These are phyloP conservation scores for Triticum dicoccoides DNA, from an alignment of 176 grass and related monocot genomes.

Conservation along the genomic window DNA sequence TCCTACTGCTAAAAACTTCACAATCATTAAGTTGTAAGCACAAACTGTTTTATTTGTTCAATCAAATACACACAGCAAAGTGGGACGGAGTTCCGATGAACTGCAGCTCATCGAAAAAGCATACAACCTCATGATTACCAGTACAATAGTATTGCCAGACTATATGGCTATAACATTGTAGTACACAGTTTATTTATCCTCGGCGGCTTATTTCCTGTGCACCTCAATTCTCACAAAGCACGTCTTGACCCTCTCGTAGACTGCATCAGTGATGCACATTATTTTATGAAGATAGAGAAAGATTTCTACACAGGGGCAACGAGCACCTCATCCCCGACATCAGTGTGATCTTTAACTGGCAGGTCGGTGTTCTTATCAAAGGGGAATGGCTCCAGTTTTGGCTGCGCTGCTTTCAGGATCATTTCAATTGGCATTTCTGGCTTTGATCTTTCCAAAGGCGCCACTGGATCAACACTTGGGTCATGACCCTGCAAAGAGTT, in stretches of 20 bases:
- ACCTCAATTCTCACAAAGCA: not conserved
- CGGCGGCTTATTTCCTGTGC: not conserved
- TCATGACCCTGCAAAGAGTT: constrained; percentile 40
- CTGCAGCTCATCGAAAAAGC: constrained; percentile 20
- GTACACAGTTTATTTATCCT: constrained; percentile 32
- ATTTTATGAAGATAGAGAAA: not conserved
- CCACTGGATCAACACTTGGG: constrained; percentile 37
- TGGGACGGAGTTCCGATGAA: not conserved
- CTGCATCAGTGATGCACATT: not conserved
- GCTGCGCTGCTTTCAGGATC: constrained; percentile 47
- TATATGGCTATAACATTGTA: constrained; percentile 8
- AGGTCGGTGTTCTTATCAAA: constrained; percentile 56
- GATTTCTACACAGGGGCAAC: not conserved
- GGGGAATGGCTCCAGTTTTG: constrained; percentile 50
- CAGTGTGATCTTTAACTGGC: constrained; percentile 30
- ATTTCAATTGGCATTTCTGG: constrained; percentile 44
- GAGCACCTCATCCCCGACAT: not conserved
- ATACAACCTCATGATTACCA: not conserved
- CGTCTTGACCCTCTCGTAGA: constrained; percentile 4
- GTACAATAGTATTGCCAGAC: constrained; percentile 14
- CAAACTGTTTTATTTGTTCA: constrained; percentile 25
- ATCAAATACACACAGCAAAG: constrained; percentile 15
- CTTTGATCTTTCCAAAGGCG: constrained; percentile 54
- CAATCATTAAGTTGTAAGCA: not conserved
- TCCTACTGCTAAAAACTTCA: not conserved